A percentile compares a stretch with the other conserved stretches of the same genome.
phyloP scores from a whole-genome alignment of 169 alveolate genomes.

The Condylostoma magnum region DNA sequence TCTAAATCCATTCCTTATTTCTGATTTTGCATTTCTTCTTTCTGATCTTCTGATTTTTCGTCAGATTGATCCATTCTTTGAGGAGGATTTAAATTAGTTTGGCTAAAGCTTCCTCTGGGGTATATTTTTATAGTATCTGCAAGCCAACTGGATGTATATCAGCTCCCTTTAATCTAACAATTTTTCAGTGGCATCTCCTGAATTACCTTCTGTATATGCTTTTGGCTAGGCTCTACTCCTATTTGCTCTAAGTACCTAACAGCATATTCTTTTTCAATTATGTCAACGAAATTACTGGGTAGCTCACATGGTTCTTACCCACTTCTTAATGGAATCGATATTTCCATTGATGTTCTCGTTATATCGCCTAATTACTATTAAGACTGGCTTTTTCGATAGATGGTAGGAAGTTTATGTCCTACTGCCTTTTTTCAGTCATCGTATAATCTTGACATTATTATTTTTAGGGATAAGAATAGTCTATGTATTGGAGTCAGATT shows the following conservation, averaged over 20 bases:
- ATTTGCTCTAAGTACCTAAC: conserved; percentile 50
- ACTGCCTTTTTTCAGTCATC: conserved; percentile 24
- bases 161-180: conserved; percentile 44
- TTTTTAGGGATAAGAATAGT: no score
- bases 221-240: conserved; percentile 48
- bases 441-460: no score
- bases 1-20: neutral
- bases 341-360: neutral
- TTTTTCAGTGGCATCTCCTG: conserved; percentile 39
- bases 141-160: conserved; percentile 29
- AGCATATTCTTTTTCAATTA: conserved; percentile 55
- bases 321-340: conserved; percentile 47
- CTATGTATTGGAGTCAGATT: no score
- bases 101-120: conserved; percentile 9
- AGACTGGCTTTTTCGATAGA: neutral
- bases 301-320: conserved; percentile 34
- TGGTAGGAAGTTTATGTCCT: conserved; percentile 9
- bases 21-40: neutral
- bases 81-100: neutral
- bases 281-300: conserved; percentile 46
- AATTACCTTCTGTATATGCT: conserved; percentile 31
- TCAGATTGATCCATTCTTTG: neutral
- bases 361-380: neutral
- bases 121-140: conserved; percentile 6
- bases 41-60: neutral